Evolutionary conservation across 2,329 filamentous ascomycete species (phyloP), one percentile per base, ranked within the genome.

Genomic region (Botrytis fragariae): DNA sequence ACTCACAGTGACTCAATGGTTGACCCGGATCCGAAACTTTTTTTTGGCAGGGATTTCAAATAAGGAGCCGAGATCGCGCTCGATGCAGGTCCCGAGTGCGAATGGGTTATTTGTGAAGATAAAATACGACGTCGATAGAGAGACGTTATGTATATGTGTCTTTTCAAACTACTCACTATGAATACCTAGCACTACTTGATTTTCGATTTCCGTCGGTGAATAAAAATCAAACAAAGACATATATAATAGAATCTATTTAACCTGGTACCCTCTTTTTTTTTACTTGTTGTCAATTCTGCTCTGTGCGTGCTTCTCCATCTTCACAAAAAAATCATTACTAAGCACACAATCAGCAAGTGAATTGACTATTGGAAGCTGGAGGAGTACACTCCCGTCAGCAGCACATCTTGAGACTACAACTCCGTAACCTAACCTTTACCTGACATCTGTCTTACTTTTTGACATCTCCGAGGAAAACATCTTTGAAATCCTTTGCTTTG

Each of bases 1-100:
- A 68, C 64, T 68, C 35, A 68, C 48, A 22, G 14, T 65, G 62
- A 65, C 62, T 65, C 42, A 65, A n/a, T 63, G 12, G 39, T 67
- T 39, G 48, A 68, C 35, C 64, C 64, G 64, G 64, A 68, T 68
- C 64, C 64, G 64, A 68, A 67, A 68, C 64, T 39, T 68, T 68
- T 67, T 67, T 68, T 32, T 20, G 48, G 7, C 48, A 68, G 64
- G 48, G 64, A 42, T 68, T 68, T 42, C 29, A 37, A 37, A 22
- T 14, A 29, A 68, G 42, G 64, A 54, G 45, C 64, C 35, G 48
- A 68, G 48, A 54, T 42, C 45, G 48, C 64, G 51, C 64, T 35
- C 64, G 37, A 67, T 54, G 64, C 64, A 54, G 44, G 44, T 48
- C 62, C n/a, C 39, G 62, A 44, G 57, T 20, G 29, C 22, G 57